phyloP scores from a whole-genome alignment of 148 eudicot genomes.

The Pouteria glomerata region DNA sequence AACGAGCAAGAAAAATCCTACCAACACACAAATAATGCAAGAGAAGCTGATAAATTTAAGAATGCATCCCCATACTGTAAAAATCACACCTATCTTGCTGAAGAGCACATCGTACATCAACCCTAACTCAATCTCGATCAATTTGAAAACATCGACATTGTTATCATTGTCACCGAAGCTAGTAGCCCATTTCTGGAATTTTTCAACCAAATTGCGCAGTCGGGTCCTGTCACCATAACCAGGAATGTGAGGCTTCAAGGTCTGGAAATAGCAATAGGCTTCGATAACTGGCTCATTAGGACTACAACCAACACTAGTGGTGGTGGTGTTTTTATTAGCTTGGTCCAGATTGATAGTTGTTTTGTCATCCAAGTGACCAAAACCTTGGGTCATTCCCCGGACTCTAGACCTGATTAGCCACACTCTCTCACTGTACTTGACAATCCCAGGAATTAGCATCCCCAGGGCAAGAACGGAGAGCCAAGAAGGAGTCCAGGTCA shows the following conservation, averaged over 20 bases:
- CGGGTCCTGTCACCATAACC: background rate
- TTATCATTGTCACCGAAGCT: too few relatives aligned
- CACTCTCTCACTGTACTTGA: slow-evolving; percentile 8
- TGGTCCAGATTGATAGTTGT: too few relatives aligned
- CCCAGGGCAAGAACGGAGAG: background rate
- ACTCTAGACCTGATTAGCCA: background rate
- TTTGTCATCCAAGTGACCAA: too few relatives aligned
- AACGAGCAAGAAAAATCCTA: background rate
- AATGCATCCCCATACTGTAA: background rate
- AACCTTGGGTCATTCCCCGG: background rate
- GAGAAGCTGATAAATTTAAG: background rate
- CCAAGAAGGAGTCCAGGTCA: background rate
- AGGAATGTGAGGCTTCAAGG: background rate
- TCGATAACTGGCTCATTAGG: background rate
- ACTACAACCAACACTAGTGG: too few relatives aligned
- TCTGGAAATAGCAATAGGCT: background rate
- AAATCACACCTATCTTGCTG: slow-evolving; percentile 9
- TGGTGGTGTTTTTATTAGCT: too few relatives aligned
- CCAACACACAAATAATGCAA: slow-evolving; percentile 1
- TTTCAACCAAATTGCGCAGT: background rate
- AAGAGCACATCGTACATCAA: slow-evolving; percentile 2
- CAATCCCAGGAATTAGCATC: background rate
- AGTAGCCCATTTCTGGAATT: background rate
- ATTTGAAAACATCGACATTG: background rate
- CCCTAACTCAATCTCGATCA: slow-evolving; percentile 12